Conservation (phyloP, 352 stramenopile species). For the Phytophthora agathidicida region DNA sequence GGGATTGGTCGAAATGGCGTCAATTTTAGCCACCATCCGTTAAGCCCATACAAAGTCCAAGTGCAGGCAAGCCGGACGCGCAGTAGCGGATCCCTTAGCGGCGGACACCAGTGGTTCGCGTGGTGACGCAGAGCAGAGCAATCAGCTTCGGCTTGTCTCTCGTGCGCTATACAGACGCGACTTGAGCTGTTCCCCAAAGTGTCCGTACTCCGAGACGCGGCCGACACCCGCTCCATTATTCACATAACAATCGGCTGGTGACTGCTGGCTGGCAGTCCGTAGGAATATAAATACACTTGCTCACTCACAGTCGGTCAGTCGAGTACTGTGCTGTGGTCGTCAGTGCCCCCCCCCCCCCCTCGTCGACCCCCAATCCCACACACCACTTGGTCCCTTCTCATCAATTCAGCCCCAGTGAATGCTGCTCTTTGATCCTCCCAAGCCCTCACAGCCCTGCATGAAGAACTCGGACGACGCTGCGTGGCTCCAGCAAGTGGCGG, state of each 20-base stretch:
- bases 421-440: slow-evolving; percentile 25
- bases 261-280: slow-evolving; percentile 6
- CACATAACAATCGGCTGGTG: slow-evolving; percentile 28
- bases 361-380: too few relatives aligned
- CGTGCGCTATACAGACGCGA: slow-evolving; percentile 18
- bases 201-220: not conserved
- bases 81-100: slow-evolving; percentile 22
- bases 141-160: slow-evolving; percentile 30
- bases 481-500: slow-evolving; percentile 20
- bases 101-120: slow-evolving; percentile 20
- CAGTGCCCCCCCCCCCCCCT: not conserved
- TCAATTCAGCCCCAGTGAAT: slow-evolving; percentile 40
- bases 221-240: slow-evolving; percentile 21
- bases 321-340: slow-evolving; percentile 14
- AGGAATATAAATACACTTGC: slow-evolving; percentile 23
- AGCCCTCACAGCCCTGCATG: slow-evolving; percentile 28
- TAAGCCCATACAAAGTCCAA: slow-evolving; percentile 22
- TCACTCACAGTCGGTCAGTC: slow-evolving; percentile 10
- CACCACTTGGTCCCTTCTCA: slow-evolving; percentile 28
- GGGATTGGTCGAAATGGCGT: slow-evolving; percentile 21
- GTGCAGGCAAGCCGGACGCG: slow-evolving; percentile 8
- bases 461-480: slow-evolving; percentile 30
- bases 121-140: slow-evolving; percentile 15
- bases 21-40: slow-evolving; percentile 30
- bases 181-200: slow-evolving; percentile 33